A percentile compares a stretch with the other conserved stretches of the same genome.
Evolutionary conservation across 2,329 filamentous ascomycete genomes (phyloP).

Genomic region (Amesomyces nigricolor): DNA sequence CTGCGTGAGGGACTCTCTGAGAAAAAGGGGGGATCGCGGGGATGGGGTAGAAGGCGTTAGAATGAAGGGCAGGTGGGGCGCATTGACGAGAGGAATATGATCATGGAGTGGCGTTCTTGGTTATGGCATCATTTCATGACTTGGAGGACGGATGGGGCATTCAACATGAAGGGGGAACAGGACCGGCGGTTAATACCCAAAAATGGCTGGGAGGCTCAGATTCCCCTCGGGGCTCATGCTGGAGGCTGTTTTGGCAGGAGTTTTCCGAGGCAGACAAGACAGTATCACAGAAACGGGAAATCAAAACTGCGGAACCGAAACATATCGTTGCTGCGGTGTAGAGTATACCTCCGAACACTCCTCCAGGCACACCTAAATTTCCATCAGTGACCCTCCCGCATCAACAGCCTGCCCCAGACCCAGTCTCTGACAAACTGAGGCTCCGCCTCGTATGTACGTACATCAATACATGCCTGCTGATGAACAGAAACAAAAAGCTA

Average conservation of each 20-base stretch:
- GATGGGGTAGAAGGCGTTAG: background rate
- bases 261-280: background rate
- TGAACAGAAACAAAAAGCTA: background rate
- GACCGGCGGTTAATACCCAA: constrained; percentile 12
- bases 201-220: constrained; percentile 13
- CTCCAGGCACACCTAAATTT: too few relatives aligned
- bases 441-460: background rate
- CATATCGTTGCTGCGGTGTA: background rate
- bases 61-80: background rate
- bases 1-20: constrained; percentile 40
- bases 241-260: background rate
- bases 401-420: background rate
- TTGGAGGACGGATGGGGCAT: constrained; percentile 19
- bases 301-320: background rate
- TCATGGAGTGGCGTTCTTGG: constrained; percentile 15
- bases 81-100: constrained; percentile 2
- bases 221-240: constrained; percentile 15
- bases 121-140: background rate
- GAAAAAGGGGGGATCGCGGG: background rate
- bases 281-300: background rate
- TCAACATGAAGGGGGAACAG: constrained; percentile 27
- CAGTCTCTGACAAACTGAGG: background rate
- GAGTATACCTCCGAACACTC: background rate
- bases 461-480: background rate
- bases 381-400: too few relatives aligned